Evolutionary conservation across 805 yeast species (phyloP), one percentile per base, ranked within the genome.

Genomic region (Saccharomyces mikatae): DNA sequence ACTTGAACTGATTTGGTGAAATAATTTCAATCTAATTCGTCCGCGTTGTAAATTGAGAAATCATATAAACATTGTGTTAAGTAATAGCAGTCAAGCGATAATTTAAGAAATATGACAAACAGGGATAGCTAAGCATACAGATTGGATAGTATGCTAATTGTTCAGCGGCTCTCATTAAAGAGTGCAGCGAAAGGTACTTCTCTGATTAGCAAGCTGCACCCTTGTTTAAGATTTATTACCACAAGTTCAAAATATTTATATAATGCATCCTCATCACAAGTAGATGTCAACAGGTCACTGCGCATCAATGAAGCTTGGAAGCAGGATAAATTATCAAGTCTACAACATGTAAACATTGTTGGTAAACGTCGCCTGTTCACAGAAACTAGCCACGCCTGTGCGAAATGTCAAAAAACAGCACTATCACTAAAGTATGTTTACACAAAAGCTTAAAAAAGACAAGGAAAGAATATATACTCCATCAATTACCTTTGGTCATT

Each of bases 361-460:
- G 17, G 13, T 17, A 36, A 11, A 24, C 57, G 61, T 32, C 36
- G 48, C 2, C 44, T 59, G 6, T 57, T 59, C 52, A 57, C 60
- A 13, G 52, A 31, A 6, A 54, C 60, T 9, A 31, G 24, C n/a
- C 59, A 52, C 44, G 47, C 55, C 14, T 59, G 62, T 54, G 57
- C 48, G 3, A 59, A 59, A 51, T 59, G 62, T 36, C 51, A 59
- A 22, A 57, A 54, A 46, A 30, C 31, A 26, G 17, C 50, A 24
- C 48, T 55, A 26, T 52, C 28, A 8, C 11, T 49, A 51, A 53
- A 36, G 61, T 58, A 58, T 46, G 62, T 59, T 55, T 53, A 41
- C 13, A 9, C 28, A 27, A 14, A 24, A n/a, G 21, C 28, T 50
- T 46, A 29, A 50, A 17, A 30, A 36, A 36, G 44, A 36, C 44